phyloP scores from a whole-genome alignment of 192 early-diverging fungal genomes.

The Backusella psychrophila region DNA sequence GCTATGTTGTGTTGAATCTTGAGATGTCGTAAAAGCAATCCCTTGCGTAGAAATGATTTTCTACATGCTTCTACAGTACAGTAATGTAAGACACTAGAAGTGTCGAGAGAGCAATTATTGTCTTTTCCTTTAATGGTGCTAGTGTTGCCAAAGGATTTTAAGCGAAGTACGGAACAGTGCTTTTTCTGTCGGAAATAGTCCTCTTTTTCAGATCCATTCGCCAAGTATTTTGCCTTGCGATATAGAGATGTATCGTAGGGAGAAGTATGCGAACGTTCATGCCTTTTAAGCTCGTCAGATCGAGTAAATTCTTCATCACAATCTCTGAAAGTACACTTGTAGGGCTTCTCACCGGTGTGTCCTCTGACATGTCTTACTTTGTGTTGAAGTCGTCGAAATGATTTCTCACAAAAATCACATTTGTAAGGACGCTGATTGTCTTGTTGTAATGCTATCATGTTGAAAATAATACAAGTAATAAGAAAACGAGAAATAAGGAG shows the following conservation, averaged over 20 bases:
- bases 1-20: not conserved
- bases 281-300: slow-evolving; percentile 13
- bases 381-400: slow-evolving; percentile 1
- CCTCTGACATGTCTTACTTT: slow-evolving; percentile 4
- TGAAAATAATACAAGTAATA: not conserved
- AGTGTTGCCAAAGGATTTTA: not conserved
- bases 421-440: not conserved
- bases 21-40: not conserved
- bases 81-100: not conserved
- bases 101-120: too few relatives aligned
- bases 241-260: not conserved
- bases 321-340: slow-evolving; percentile 3
- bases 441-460: not conserved
- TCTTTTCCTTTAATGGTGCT: not conserved
- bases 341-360: slow-evolving; percentile 4
- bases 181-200: slow-evolving; percentile 6
- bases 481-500: not conserved
- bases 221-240: not conserved
- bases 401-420: slow-evolving; percentile 10
- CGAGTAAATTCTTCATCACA: not conserved
- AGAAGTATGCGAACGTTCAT: not conserved
- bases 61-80: not conserved
- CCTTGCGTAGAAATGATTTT: slow-evolving; percentile 6
- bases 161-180: not conserved
- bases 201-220: not conserved